phyloP scores from a whole-genome alignment of 306 rosid species.

The Cucumis cinereus region DNA sequence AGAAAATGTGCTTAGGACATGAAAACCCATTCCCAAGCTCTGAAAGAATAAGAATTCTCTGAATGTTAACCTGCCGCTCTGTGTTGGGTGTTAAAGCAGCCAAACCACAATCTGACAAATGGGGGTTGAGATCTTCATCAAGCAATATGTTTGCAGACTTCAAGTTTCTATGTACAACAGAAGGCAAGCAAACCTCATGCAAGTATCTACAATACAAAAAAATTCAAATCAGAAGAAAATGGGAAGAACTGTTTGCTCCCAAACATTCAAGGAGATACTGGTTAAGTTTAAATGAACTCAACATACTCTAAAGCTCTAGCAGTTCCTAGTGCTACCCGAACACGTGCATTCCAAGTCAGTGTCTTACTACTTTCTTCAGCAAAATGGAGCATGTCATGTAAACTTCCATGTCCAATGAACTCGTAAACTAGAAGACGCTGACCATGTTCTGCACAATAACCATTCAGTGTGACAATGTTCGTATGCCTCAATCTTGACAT shows the following conservation, averaged over 20 bases:
- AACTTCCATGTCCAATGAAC: conserved; percentile 61
- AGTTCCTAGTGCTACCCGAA: conserved; percentile 91
- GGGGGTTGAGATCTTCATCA: conserved; percentile 89
- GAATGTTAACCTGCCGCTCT: conserved; percentile 39
- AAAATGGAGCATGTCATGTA: conserved; percentile 88
- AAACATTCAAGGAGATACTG: background rate
- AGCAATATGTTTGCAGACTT: conserved; percentile 93
- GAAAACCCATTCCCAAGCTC: background rate
- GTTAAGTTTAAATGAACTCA: conserved; percentile 7
- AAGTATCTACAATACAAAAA: conserved; percentile 55
- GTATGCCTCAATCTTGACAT: conserved; percentile 92
- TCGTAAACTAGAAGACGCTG: conserved; percentile 92
- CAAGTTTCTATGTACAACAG: conserved; percentile 93
- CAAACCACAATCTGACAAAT: conserved; percentile 60
- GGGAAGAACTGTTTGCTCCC: background rate
- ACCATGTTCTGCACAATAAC: conserved; percentile 87
- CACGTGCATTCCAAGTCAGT: conserved; percentile 94
- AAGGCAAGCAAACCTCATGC: conserved; percentile 97
- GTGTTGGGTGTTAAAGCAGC: conserved; percentile 71
- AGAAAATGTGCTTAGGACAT: background rate
- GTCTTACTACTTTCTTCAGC: conserved; percentile 61
- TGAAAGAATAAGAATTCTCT: background rate
- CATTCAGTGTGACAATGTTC: conserved; percentile 73
- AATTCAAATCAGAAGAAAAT: conserved; percentile 6
- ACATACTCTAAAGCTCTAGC: conserved; percentile 98